A percentile compares a stretch with the other conserved stretches of the same genome.
These are phyloP conservation scores for Wallemia ichthyophaga DNA, from an alignment of 1,284 basidiomycete species.

Conservation along the genomic window DNA sequence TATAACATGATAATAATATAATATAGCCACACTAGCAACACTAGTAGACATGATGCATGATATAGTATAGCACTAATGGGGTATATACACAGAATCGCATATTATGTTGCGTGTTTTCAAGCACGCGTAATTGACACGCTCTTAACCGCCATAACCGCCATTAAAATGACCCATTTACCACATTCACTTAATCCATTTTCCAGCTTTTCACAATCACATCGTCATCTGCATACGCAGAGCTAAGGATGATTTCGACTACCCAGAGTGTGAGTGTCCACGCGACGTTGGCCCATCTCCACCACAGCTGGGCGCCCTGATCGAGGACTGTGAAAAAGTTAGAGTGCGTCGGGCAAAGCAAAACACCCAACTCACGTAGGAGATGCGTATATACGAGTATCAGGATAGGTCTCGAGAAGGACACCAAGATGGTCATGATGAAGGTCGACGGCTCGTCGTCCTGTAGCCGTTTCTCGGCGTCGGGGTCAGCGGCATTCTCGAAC, in stretches of 20 bases:
- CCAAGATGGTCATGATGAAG: slow-evolving; percentile 34
- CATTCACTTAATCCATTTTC: background rate
- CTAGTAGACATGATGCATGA: too few relatives aligned
- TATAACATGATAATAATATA: too few relatives aligned
- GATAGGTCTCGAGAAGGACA: slow-evolving; percentile 47
- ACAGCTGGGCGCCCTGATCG: slow-evolving; percentile 44
- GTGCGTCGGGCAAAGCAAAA: background rate
- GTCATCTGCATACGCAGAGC: background rate
- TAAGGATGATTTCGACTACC: slow-evolving; percentile 42
- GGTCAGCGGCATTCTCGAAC: slow-evolving; percentile 36
- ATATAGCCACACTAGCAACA: too few relatives aligned
- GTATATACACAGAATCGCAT: too few relatives aligned
- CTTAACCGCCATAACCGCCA: too few relatives aligned
- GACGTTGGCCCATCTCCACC: slow-evolving; percentile 66
- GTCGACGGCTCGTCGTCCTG: slow-evolving; percentile 25
- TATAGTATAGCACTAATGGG: background rate
- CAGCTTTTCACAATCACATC: background rate
- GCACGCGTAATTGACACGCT: too few relatives aligned
- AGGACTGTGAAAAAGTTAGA: slow-evolving; percentile 5
- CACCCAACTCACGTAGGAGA: slow-evolving; percentile 29
- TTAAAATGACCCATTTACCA: too few relatives aligned
- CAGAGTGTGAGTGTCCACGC: slow-evolving; percentile 50
- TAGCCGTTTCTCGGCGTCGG: slow-evolving; percentile 28
- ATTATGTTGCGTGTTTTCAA: too few relatives aligned
- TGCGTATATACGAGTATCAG: slow-evolving; percentile 61